phyloP scores from a whole-genome alignment of 306 rosid genomes.

The Medicago ruthenica region DNA sequence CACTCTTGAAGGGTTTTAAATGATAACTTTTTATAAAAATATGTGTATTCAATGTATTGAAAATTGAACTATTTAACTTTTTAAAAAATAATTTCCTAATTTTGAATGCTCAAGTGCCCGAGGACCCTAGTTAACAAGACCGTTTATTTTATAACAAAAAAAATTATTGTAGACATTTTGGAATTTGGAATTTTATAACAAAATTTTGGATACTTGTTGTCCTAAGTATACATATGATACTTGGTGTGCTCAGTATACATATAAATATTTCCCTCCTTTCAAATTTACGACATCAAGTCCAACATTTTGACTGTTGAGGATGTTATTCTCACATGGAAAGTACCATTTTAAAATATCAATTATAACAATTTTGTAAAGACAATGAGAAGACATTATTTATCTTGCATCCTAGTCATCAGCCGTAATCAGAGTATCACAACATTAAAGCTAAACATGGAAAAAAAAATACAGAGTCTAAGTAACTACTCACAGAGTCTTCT shows the following conservation, averaged over 20 bases:
- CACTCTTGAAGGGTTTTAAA: too few species aligned
- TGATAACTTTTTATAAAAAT: too few species aligned
- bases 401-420: constrained; percentile 44
- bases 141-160: too few species aligned
- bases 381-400: constrained; percentile 48
- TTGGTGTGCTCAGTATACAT: background rate
- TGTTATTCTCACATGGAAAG: background rate
- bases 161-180: too few species aligned
- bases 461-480: constrained; percentile 38
- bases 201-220: background rate
- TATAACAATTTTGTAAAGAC: background rate
- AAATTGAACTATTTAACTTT: too few species aligned
- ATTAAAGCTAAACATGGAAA: constrained; percentile 45
- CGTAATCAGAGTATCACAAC: constrained; percentile 31
- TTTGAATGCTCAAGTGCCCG: too few species aligned
- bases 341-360: background rate
- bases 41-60: too few species aligned
- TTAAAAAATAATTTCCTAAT: too few species aligned
- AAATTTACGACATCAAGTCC: background rate
- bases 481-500: constrained; percentile 50
- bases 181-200: too few species aligned
- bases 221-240: background rate
- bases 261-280: background rate
- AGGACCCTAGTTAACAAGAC: too few species aligned
- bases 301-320: background rate